Base-by-base conservation (phyloP, 1,284 basidiomycete species). In the Sanghuangporus baumii region DNA sequence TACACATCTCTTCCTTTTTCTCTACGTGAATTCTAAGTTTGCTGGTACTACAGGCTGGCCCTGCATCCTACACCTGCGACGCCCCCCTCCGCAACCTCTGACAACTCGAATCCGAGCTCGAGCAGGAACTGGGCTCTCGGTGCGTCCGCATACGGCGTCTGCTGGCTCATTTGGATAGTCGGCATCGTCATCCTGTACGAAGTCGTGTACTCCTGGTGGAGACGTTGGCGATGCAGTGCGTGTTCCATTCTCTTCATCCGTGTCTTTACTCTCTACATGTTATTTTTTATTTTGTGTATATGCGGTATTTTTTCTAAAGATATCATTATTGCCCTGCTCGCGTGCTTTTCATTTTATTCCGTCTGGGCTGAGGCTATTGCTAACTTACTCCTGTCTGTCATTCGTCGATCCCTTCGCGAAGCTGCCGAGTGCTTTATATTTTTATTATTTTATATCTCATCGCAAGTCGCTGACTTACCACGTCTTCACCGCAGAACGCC, bases 171-270 rank as follows among this genome's bases (percentile, higher is more conserved):
- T 50, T 93, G 90, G 81, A 80, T 92, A 41, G 72, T 89, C 60
- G 80, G 83, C n/a, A 83, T 94, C n/a, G 84, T 88, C 71, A 70
- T 94, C 65, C 73, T 91, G 31, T 94, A 93, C 74, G 91, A 94
- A 67, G 72, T 92, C 52, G 76, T 91, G 40, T 94, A 88, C 72
- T 90, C 87, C 52, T 94, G 89, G 64, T 94, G 93, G 93, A 82
- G 91, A 67, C 47, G 51, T 14, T 64, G 62, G 62, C 41, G 62
- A 40, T 37, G 58, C 52, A 89, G 90, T 92, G 71, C 81, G n/a
- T 31, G 38, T 60, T 60, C 59, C 40, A 18, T 12, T 47, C 26
- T 51, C 43, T n/a, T 20, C 12, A 0, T 41, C 26, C 2, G 23
- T 23, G 23, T 23, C 23, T 23, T 23, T 23, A n/a, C n/a, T n/a